Percentiles rank a stretch among this genome's conserved stretches.
These are phyloP conservation scores for Lichtheimia ornata DNA, from an alignment of 371 early-diverging fungal species.

Conservation along the genomic window DNA sequence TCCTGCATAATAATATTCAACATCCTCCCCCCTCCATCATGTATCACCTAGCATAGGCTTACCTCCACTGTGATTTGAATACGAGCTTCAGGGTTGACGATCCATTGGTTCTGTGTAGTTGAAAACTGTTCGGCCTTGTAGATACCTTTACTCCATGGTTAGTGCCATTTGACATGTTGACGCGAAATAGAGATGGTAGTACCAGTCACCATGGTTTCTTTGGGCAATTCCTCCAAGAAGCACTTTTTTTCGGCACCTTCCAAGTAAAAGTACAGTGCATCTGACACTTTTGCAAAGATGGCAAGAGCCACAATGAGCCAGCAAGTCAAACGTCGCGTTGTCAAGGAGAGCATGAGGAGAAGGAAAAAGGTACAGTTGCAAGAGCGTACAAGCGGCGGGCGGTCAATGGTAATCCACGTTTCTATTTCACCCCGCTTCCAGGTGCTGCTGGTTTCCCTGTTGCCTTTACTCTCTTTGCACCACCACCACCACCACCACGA, in stretches of 20 bases:
- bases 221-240: conserved; percentile 93
- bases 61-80: conserved; percentile 82
- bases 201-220: conserved; percentile 86
- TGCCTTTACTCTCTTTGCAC: too few species aligned
- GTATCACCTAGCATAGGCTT: conserved; percentile 17
- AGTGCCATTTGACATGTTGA: neutral
- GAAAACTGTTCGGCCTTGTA: conserved; percentile 83
- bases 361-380: neutral
- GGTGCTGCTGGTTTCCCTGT: too few species aligned
- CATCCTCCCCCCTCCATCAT: neutral
- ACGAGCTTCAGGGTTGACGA: conserved; percentile 65
- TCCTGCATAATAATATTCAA: conserved; percentile 34
- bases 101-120: conserved; percentile 60
- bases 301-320: neutral
- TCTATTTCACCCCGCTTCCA: too few species aligned
- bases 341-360: conserved; percentile 1
- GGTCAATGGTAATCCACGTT: too few species aligned
- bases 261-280: conserved; percentile 86
- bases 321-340: neutral
- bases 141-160: conserved; percentile 50
- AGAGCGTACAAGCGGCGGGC: too few species aligned
- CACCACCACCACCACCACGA: neutral
- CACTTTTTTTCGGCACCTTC: conserved; percentile 88
- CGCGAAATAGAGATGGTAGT: conserved; percentile 11
- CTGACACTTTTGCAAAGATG: neutral